Base-by-base conservation (phyloP, 2,329 filamentous ascomycete genomes). In the Bipolaris bicolor region DNA sequence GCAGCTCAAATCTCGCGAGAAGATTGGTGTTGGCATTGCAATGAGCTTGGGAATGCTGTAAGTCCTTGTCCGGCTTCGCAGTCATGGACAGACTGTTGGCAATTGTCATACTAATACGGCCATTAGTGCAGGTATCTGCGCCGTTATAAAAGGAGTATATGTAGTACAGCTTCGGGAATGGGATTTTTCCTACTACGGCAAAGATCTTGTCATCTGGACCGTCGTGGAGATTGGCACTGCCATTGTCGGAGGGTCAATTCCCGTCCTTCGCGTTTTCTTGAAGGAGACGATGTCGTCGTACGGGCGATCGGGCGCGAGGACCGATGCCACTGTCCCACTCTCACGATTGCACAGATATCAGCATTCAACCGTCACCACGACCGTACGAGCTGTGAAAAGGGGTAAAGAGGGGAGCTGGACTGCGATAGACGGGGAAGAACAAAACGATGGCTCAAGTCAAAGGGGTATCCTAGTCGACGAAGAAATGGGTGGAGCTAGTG, bases 231-330 rank as follows among this genome's bases (percentile, higher is more conserved):
- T 66, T 26, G 67, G 69, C 33, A 67, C 67, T 4, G 68, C 70
- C 24, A 70, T 73, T 5, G 62, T 71, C 44, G 70, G 62, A 9
- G 69, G 66, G 6, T 71, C 65, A 2, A 69, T 73, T 6, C 69
- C 70, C 5, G 67, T 73, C 2, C 64, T 73, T 2, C 69, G 70
- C 26, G 70, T 72, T 7, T 72, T 72, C 61, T 66, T 73, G 62
- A 68, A 67, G n/a, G 63, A 71, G n/a, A 62, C 61, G 1, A 62
- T 66, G 2, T 64, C 60, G 7, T 57, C 54, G 0, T 45, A 47
- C 36, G 41, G 49, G 7, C 46, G 46, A 24, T 47, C 43, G 33
- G 26, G 37, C 7, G 36, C 22, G n/a, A 26, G 20, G 1, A 34
- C 49, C 2, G 50, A 45, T 6, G 15, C 39, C n/a, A 39, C 36